These are phyloP conservation scores for Crithidia mellificae DNA, from an alignment of 208 protist genomes.

Conservation along the genomic window DNA sequence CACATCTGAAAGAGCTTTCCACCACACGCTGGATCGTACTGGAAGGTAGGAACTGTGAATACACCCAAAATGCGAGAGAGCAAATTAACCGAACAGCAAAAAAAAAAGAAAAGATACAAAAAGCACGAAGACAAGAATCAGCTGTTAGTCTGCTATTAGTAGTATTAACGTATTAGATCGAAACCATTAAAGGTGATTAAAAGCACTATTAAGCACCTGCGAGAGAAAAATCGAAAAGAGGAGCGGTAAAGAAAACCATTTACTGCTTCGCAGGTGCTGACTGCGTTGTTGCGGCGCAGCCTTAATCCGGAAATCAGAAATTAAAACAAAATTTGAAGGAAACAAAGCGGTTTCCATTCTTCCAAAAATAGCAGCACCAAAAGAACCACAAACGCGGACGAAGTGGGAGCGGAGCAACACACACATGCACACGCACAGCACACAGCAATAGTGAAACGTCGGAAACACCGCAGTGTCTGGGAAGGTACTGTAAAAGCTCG, in stretches of 20 bases:
- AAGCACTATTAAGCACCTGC: too few relatives aligned
- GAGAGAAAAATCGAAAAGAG: too few relatives aligned
- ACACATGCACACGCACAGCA: too few relatives aligned
- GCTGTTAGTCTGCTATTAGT: slow-evolving; percentile 6
- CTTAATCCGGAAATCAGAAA: slow-evolving; percentile 4
- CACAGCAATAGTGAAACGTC: too few relatives aligned
- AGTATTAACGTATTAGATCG: neutral
- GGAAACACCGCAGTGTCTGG: too few relatives aligned
- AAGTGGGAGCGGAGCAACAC: too few relatives aligned
- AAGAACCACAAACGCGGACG: slow-evolving; percentile 1
- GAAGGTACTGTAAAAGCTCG: too few relatives aligned
- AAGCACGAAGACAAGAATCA: slow-evolving; percentile 13
- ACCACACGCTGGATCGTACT: too few relatives aligned
- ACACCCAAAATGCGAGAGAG: neutral
- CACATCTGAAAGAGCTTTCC: too few relatives aligned
- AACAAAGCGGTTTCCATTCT: neutral
- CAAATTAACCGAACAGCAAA: slow-evolving; percentile 10
- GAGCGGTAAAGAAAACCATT: neutral
- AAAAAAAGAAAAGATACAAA: slow-evolving; percentile 14
- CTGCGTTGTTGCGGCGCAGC: slow-evolving; percentile 12
- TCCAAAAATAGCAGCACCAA: neutral
- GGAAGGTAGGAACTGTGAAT: too few relatives aligned
- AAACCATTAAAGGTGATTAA: too few relatives aligned
- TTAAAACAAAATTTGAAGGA: neutral
- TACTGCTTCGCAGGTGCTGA: neutral